A percentile compares a stretch with the other conserved stretches of the same genome.
These are phyloP conservation scores for Sungouiozyma intestinalis DNA, from an alignment of 805 yeast genomes.

Conservation along the genomic window DNA sequence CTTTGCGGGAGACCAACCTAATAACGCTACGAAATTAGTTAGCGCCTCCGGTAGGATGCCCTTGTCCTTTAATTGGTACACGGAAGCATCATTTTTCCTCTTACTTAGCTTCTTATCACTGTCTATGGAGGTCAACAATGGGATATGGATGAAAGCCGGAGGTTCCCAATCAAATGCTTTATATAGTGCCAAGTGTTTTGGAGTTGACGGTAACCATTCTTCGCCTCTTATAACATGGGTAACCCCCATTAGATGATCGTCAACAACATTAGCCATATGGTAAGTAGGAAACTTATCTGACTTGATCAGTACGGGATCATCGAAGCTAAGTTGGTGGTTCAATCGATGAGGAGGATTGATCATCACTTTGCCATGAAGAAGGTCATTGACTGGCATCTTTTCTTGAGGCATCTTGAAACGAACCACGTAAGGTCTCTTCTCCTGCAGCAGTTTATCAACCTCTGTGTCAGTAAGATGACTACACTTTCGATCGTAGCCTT, in stretches of 20 bases:
- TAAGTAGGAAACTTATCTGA: constrained; percentile 96
- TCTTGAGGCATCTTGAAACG: constrained; percentile 66
- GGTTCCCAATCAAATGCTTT: constrained; percentile 75
- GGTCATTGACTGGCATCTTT: constrained; percentile 60
- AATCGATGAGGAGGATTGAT: constrained; percentile 49
- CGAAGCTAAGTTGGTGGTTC: constrained; percentile 40
- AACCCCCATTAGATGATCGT: constrained; percentile 85
- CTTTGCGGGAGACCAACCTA: constrained; percentile 90
- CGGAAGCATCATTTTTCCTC: constrained; percentile 72
- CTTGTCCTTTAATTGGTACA: constrained; percentile 42
- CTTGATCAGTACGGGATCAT: constrained; percentile 81
- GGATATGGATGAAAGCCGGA: constrained; percentile 83
- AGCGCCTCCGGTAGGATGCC: constrained; percentile 84
- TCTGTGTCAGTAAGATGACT: constrained; percentile 35
- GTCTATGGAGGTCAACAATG: constrained; percentile 61
- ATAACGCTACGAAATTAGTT: constrained; percentile 74
- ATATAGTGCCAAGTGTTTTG: constrained; percentile 84
- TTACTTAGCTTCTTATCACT: constrained; percentile 74
- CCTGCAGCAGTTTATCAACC: constrained; percentile 28
- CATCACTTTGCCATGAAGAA: constrained; percentile 67
- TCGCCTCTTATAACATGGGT: constrained; percentile 96
- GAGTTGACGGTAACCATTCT: constrained; percentile 95
- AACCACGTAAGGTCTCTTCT: constrained; percentile 37
- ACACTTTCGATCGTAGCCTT: constrained; percentile 83
- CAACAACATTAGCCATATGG: constrained; percentile 92